Percentiles rank a stretch among this genome's conserved stretches.
Conservation (phyloP, 202 grass and related monocot species). For the Elaeis oleifera region DNA sequence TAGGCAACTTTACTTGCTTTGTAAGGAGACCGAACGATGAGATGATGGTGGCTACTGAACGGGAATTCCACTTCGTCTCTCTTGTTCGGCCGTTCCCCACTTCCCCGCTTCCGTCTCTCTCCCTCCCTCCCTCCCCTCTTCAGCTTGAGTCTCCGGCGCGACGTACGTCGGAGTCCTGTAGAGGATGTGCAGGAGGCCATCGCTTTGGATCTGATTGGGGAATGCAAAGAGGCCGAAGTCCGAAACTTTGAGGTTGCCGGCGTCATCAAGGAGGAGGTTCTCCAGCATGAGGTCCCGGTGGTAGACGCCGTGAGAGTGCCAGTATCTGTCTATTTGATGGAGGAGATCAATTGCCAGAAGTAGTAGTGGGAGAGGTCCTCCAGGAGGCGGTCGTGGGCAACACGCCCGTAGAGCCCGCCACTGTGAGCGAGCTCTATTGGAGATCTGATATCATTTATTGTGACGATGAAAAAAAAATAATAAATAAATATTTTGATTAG, state of each 20-base stretch:
- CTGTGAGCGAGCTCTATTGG: conserved; percentile 13
- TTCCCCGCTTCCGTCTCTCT: too few relatives aligned
- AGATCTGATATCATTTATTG: too few relatives aligned
- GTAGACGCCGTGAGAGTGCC: conserved; percentile 11
- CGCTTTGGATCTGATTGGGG: neutral
- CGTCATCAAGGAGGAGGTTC: conserved; percentile 17
- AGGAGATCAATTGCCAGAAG: conserved; percentile 12
- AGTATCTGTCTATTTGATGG: conserved; percentile 13
- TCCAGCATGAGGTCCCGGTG: conserved; percentile 16
- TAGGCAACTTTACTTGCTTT: too few relatives aligned
- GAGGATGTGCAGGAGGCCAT: too few relatives aligned
- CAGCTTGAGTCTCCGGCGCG: conserved; percentile 10
- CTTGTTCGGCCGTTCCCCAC: too few relatives aligned
- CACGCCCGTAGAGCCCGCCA: conserved; percentile 1
- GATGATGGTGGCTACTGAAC: too few relatives aligned
- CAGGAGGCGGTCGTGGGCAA: neutral
- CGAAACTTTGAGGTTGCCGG: conserved; percentile 17
- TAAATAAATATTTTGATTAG: too few relatives aligned
- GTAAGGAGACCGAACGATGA: too few relatives aligned
- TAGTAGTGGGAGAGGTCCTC: conserved; percentile 1
- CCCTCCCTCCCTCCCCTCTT: too few relatives aligned
- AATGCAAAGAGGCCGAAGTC: conserved; percentile 9
- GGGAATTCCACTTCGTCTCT: too few relatives aligned
- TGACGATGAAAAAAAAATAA: too few relatives aligned
- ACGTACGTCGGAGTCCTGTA: conserved; percentile 17